These are phyloP conservation scores for Fusarium sarcochroum DNA, from an alignment of 2,329 filamentous ascomycete species.

Conservation along the genomic window DNA sequence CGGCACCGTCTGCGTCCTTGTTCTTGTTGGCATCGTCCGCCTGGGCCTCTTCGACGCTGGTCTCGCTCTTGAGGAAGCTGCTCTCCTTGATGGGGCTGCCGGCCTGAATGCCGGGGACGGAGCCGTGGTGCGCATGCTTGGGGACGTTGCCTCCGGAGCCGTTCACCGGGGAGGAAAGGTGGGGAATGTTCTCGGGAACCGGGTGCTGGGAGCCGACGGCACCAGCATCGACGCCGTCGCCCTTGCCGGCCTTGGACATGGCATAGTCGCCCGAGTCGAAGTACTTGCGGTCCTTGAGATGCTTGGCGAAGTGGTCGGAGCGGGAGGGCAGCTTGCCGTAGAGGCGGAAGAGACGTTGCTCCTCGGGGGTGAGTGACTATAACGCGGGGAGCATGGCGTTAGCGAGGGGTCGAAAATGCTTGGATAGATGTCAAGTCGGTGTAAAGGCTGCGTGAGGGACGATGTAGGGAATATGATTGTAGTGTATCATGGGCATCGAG, in stretches of 20 bases:
- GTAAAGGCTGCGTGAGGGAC: not conserved
- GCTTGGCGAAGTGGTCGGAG: conserved; percentile 97
- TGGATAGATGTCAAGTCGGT: conserved; percentile 2
- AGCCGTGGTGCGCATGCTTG: conserved; percentile 59
- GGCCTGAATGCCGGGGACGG: conserved; percentile 66
- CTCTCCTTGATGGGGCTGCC: conserved; percentile 92
- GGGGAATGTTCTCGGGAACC: conserved; percentile 93
- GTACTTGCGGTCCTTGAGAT: conserved; percentile 99
- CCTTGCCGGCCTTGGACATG: conserved; percentile 97
- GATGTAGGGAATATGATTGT: not conserved
- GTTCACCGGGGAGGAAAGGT: conserved; percentile 78
- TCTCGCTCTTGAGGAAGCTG: conserved; percentile 87
- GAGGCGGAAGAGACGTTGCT: conserved; percentile 95
- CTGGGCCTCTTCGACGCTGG: conserved; percentile 72
- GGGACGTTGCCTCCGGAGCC: conserved; percentile 49
- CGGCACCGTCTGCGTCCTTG: conserved; percentile 54
- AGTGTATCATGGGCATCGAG: conserved; percentile 22
- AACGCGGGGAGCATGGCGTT: conserved; percentile 26
- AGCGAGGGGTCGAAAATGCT: conserved; percentile 29
- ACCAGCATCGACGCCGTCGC: conserved; percentile 92
- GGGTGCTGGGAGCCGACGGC: conserved; percentile 96
- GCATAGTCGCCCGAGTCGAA: conserved; percentile 98
- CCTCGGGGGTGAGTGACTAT: conserved; percentile 91
- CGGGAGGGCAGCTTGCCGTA: conserved; percentile 98
- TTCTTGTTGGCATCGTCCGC: conserved; percentile 53